Conservation (phyloP, 176 grass and related monocot genomes). For the Sorghum bicolor region DNA sequence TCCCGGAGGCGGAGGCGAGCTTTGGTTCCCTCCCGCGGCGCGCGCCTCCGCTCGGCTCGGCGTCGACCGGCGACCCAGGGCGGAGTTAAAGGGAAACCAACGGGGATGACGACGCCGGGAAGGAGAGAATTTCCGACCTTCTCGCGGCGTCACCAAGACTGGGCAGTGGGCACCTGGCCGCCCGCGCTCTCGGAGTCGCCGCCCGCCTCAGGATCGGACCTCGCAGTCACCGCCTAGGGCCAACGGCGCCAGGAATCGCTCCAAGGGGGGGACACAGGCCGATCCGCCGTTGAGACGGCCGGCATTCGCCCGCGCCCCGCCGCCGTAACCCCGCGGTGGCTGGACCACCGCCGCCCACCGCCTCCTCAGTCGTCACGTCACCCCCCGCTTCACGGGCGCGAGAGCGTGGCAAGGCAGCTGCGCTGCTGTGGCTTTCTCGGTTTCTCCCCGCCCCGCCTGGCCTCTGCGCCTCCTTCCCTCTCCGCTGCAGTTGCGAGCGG, state of each 20-base stretch:
- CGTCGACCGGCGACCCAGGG: background rate
- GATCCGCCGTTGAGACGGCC: conserved; percentile 3
- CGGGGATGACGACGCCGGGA: background rate
- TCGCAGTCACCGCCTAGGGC: background rate
- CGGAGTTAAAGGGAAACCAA: background rate
- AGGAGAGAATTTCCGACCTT: conserved; percentile 20
- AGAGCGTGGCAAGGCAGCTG: background rate
- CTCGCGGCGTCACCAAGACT: background rate
- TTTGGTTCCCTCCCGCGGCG: background rate
- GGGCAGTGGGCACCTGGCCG: background rate
- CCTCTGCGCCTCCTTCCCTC: background rate
- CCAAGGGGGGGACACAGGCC: background rate
- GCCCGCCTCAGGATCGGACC: background rate
- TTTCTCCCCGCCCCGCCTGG: no score
- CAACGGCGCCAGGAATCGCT: background rate
- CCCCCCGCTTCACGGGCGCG: background rate
- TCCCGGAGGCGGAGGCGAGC: background rate
- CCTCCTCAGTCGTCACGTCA: background rate
- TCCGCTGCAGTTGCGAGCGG: conserved; percentile 12
- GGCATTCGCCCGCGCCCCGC: conserved; percentile 16
- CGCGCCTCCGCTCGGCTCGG: background rate
- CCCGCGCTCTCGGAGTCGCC: background rate
- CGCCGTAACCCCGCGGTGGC: background rate
- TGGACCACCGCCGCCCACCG: background rate
- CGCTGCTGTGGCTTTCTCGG: background rate